Conservation (phyloP, 2,329 filamentous ascomycete genomes). For the Penicillium polonicum region DNA sequence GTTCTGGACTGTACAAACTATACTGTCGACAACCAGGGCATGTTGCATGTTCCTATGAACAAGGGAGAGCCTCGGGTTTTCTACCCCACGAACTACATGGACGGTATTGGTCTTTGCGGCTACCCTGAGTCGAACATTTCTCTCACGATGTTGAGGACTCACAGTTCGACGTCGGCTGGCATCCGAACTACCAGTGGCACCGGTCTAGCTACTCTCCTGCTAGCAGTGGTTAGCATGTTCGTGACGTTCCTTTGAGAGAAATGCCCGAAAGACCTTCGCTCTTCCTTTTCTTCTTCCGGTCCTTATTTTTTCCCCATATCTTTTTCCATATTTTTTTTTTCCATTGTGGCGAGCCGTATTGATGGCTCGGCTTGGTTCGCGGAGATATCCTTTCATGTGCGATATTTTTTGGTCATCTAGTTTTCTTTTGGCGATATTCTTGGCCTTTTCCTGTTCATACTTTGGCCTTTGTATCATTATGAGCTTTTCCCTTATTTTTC, state of each 20-base stretch:
- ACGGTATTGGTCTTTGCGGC: constrained; percentile 35
- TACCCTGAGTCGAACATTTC: constrained; percentile 14
- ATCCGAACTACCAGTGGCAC: neutral
- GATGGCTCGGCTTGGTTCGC: neutral
- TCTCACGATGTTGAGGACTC: constrained; percentile 5
- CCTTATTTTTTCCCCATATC: neutral
- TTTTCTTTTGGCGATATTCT: constrained; percentile 5
- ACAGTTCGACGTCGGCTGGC: neutral
- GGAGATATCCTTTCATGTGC: constrained; percentile 11
- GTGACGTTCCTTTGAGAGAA: neutral
- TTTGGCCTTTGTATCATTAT: neutral
- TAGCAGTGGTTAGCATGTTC: neutral
- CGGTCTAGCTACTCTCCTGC: neutral
- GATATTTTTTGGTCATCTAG: neutral
- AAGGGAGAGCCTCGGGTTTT: constrained; percentile 34
- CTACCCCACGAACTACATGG: constrained; percentile 29
- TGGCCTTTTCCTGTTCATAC: neutral
- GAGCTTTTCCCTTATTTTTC: neutral
- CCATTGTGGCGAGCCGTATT: constrained; percentile 1
- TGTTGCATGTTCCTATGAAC: constrained; percentile 30
- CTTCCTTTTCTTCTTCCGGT: too few relatives aligned
- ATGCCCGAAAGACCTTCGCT: neutral
- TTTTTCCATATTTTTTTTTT: neutral
- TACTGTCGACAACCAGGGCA: constrained; percentile 25
- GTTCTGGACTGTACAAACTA: constrained; percentile 31